Evolutionary conservation across 805 yeast species (phyloP), one percentile per base, ranked within the genome.

Genomic region (Yamadazyma philogaea): DNA sequence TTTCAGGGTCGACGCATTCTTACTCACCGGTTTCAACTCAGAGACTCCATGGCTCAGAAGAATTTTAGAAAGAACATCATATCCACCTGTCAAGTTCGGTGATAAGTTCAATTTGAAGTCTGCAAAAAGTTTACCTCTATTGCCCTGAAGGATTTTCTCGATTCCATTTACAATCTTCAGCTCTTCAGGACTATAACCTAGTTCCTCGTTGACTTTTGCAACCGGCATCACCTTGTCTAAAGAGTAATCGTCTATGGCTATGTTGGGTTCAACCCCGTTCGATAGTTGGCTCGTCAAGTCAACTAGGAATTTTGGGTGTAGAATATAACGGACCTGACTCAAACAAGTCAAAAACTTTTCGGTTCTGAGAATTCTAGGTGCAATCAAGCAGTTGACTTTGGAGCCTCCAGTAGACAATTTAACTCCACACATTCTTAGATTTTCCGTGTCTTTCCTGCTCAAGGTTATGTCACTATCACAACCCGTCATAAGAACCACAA

Each of bases 301-400:
- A 2, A 61, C 62, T 2, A 82, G 45, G 45, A 79, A 82, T 3
- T 62, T 55, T 0, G 89, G 87, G 24, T 78, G 75, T 1, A 85
- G 50, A 3, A 81, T 75, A 41, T 68, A 62, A n/a, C 64, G 61
- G 7, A 78, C 79, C 32, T 69, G 69, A 40, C 88, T 78, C 39
- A 89, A 63, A 16, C 89, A 79, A 33, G 77, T 75, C 41, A 91
- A 70, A 54, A 91, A 90, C 63, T 91, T 93, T 44, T 85, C 96
- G 0, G 98, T 91, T 50, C 97, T 70, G 52, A 85, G 57, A n/a
- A 84, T 72, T 46, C 79, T 79, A 1, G 97, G 96, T 0, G 97
- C 90, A 8, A 90, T 77, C 8, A 85, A 63, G 0, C 78, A 61
- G 52, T 79, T 54, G 22, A 45, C 42, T 16, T 77, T 40, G 58